These are phyloP conservation scores for Trichophyton benhamiae DNA, from an alignment of 2,329 filamentous ascomycete genomes.

Conservation along the genomic window DNA sequence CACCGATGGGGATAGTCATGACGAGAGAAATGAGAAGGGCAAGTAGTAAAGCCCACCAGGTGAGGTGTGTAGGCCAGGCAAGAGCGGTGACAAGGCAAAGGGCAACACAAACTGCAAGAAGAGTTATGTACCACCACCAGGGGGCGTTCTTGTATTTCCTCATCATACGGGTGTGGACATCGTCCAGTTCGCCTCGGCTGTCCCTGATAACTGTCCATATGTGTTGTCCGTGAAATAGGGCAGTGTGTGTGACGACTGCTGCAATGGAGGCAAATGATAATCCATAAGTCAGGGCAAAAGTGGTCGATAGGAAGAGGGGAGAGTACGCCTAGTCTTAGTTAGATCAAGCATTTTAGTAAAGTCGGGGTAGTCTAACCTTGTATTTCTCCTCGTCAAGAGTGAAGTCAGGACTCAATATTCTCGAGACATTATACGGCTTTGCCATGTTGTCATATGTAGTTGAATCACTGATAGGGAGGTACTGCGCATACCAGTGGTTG, in stretches of 20 bases:
- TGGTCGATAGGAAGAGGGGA: slow-evolving; percentile 53
- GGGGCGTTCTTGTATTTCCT: slow-evolving; percentile 44
- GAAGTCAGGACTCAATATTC: slow-evolving; percentile 49
- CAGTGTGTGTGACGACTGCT: slow-evolving; percentile 55
- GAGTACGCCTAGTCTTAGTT: slow-evolving; percentile 12
- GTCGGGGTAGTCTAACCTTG: slow-evolving; percentile 36
- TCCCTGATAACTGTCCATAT: slow-evolving; percentile 52
- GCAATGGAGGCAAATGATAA: slow-evolving; percentile 61
- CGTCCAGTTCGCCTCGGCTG: slow-evolving; percentile 35
- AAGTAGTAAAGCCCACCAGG: slow-evolving; percentile 61
- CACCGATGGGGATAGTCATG: slow-evolving; percentile 49
- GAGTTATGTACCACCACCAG: slow-evolving; percentile 44
- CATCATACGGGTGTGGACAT: slow-evolving; percentile 47
- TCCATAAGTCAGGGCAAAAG: slow-evolving; percentile 58
- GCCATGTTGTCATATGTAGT: slow-evolving; percentile 61
- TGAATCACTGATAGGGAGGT: slow-evolving; percentile 57
- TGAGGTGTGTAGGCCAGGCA: slow-evolving; percentile 53
- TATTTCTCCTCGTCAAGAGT: slow-evolving; percentile 54
- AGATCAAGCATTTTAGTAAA: not conserved
- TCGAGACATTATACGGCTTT: slow-evolving; percentile 49
- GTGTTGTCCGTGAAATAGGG: slow-evolving; percentile 53
- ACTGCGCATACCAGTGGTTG: slow-evolving; percentile 52
- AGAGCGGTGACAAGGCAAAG: slow-evolving; percentile 37
- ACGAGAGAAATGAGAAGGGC: slow-evolving; percentile 51
- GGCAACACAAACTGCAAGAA: slow-evolving; percentile 40